Conservation (phyloP, 768 basidiomycete genomes). For the Cytidiella melzeri region DNA sequence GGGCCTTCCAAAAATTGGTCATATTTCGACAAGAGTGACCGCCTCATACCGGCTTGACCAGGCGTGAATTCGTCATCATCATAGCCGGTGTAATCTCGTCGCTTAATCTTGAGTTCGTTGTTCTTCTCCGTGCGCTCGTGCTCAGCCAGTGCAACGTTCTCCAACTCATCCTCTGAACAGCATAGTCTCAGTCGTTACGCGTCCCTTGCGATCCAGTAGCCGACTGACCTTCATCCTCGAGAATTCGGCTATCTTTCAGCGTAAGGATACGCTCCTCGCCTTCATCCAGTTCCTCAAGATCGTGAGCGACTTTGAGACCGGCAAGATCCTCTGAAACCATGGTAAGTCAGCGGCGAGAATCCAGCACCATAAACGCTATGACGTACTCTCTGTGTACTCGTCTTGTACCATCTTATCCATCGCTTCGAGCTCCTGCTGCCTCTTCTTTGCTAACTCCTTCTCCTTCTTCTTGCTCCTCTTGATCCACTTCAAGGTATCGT, state of each 20-base stretch:
- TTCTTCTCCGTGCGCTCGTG: conserved; percentile 75
- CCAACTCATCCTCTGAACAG: conserved; percentile 86
- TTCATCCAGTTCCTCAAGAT: conserved; percentile 86
- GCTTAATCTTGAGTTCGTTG: conserved; percentile 82
- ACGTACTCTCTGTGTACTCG: conserved; percentile 84
- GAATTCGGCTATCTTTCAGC: conserved; percentile 90
- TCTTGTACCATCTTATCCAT: conserved; percentile 74
- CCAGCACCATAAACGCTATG: background rate
- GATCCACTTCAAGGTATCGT: conserved; percentile 85
- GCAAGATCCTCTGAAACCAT: conserved; percentile 67
- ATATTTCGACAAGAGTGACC: conserved; percentile 84
- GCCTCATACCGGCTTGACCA: conserved; percentile 72
- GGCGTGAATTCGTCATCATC: conserved; percentile 91
- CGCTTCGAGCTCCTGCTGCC: conserved; percentile 76
- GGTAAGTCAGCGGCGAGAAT: background rate
- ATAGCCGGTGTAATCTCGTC: conserved; percentile 86
- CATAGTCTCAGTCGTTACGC: conserved; percentile 1
- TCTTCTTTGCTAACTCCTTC: conserved; percentile 79
- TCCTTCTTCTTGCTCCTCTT: conserved; percentile 88
- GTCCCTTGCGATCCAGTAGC: background rate
- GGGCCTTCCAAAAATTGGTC: conserved; percentile 83
- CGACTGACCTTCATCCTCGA: conserved; percentile 83
- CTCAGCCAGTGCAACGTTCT: conserved; percentile 94
- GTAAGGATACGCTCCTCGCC: conserved; percentile 95
- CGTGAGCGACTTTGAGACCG: conserved; percentile 95